Evolutionary conservation across 2,329 filamentous ascomycete genomes (phyloP).

Genomic region (Claviceps maximensis): DNA sequence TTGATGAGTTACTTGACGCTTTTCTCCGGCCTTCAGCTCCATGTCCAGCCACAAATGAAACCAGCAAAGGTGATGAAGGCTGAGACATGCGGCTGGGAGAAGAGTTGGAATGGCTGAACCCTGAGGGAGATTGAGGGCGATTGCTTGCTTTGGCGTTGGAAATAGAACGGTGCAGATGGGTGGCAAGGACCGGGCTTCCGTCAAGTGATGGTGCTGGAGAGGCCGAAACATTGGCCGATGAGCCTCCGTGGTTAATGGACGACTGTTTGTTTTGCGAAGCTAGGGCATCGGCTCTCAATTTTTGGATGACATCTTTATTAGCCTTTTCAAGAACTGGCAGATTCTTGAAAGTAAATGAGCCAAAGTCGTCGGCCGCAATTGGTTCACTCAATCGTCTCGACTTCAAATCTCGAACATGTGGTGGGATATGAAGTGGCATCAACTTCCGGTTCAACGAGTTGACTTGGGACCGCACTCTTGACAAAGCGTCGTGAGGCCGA

Average conservation of each 20-base stretch:
- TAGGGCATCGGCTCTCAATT: constrained; percentile 81
- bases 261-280: constrained; percentile 46
- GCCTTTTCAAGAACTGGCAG: constrained; percentile 91
- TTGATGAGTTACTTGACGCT: constrained; percentile 80
- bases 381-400: constrained; percentile 84
- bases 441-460: constrained; percentile 77
- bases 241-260: constrained; percentile 28
- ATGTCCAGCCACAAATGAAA: constrained; percentile 84
- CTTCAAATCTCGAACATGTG: constrained; percentile 85
- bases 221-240: constrained; percentile 26
- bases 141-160: constrained; percentile 69
- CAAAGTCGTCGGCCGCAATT: constrained; percentile 81
- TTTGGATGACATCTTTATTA: constrained; percentile 97
- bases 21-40: constrained; percentile 70
- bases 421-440: constrained; percentile 92
- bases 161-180: constrained; percentile 66
- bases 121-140: constrained; percentile 76
- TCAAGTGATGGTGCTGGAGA: constrained; percentile 63
- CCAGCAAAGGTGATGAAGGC: constrained; percentile 63
- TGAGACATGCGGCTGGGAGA: constrained; percentile 73
- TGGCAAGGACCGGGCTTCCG: constrained; percentile 70
- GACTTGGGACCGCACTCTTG: constrained; percentile 74
- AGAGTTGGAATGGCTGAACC: constrained; percentile 64
- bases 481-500: constrained; percentile 86
- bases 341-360: constrained; percentile 94